Evolutionary conservation across 1,284 basidiomycete genomes (phyloP).

Genomic region (Sphagnurus paluster): DNA sequence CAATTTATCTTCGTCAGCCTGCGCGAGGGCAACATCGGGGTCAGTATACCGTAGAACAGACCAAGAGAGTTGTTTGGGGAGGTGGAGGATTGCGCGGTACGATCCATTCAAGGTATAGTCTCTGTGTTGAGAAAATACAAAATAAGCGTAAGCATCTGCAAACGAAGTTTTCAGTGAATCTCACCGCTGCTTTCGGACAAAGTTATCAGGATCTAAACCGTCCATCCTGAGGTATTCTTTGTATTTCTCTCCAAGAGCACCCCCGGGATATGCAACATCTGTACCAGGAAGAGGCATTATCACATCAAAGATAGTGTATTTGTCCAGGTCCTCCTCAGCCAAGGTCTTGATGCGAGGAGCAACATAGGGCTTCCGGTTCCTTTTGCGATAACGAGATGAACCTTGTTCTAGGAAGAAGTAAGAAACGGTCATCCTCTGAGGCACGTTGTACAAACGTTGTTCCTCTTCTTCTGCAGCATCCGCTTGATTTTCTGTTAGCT

Average conservation of each 20-base stretch:
- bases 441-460: constrained; percentile 35
- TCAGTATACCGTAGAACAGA: constrained; percentile 87
- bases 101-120: constrained; percentile 93
- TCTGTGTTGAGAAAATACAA: constrained; percentile 42
- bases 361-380: constrained; percentile 55
- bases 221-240: constrained; percentile 79
- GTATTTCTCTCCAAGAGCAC: constrained; percentile 81
- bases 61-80: constrained; percentile 83
- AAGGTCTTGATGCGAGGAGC: constrained; percentile 76
- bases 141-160: background rate
- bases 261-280: constrained; percentile 88
- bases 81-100: constrained; percentile 89
- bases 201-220: constrained; percentile 86
- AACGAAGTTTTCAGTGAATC: constrained; percentile 21
- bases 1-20: constrained; percentile 92
- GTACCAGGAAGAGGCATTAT: constrained; percentile 95
- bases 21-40: constrained; percentile 86
- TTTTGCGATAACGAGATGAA: constrained; percentile 33
- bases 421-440: constrained; percentile 1
- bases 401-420: constrained; percentile 26
- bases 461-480: constrained; percentile 37
- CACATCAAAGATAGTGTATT: constrained; percentile 90
- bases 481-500: constrained; percentile 26
- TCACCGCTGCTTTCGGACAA: constrained; percentile 86
- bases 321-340: constrained; percentile 70